Conservation (phyloP, 371 early-diverging fungal species). For the Choanephora cucurbitarum region DNA sequence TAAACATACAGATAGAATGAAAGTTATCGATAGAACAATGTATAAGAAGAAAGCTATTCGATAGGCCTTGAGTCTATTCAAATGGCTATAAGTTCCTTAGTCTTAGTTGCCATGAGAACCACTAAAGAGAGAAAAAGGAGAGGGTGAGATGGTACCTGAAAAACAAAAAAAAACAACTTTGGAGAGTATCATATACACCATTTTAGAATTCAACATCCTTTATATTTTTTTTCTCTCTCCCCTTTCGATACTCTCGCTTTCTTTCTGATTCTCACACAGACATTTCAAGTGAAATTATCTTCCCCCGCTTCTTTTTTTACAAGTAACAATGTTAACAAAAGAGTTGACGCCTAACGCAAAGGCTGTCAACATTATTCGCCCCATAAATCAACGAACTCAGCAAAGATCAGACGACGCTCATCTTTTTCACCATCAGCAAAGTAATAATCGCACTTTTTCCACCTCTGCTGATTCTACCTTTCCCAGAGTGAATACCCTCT, state of each 20-base stretch:
- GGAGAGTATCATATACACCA: not conserved
- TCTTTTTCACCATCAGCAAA: constrained; percentile 7
- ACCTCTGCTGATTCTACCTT: constrained; percentile 20
- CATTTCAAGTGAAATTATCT: not conserved
- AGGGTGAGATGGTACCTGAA: not conserved
- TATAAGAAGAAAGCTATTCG: too few relatives aligned
- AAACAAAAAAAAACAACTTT: too few relatives aligned
- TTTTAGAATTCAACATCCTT: not conserved
- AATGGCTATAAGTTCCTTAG: too few relatives aligned
- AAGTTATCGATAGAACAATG: not conserved
- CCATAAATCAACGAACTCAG: constrained; percentile 5
- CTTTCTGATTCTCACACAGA: not conserved
- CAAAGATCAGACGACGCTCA: constrained; percentile 5
- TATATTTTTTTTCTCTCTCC: not conserved
- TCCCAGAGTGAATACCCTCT: constrained; percentile 1
- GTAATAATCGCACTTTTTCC: constrained; percentile 9
- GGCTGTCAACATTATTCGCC: constrained; percentile 30
- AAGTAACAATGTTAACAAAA: constrained; percentile 16
- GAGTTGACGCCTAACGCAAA: constrained; percentile 25
- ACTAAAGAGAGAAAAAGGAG: too few relatives aligned
- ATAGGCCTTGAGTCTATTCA: too few relatives aligned
- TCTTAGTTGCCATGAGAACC: too few relatives aligned
- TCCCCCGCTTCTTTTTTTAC: constrained; percentile 1
- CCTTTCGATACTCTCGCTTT: not conserved
- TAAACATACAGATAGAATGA: not conserved